Percentiles rank a stretch among this genome's conserved stretches.
Evolutionary conservation across 495 filamentous ascomycete genomes (phyloP).

Genomic region (Xylaria curta): DNA sequence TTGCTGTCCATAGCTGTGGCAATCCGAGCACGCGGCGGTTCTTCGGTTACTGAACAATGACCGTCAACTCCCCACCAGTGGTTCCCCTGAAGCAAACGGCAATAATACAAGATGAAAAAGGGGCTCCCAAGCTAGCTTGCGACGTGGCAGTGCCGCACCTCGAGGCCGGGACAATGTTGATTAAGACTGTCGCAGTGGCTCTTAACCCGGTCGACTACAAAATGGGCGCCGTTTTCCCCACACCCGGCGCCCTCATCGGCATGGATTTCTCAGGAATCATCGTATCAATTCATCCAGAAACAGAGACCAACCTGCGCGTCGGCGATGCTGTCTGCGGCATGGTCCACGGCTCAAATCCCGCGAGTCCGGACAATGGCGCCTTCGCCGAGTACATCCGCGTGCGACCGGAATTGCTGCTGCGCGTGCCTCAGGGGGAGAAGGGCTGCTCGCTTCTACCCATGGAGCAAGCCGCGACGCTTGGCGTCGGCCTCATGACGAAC

Average conservation of each 20-base stretch:
- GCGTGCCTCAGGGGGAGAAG: slow-evolving; percentile 13
- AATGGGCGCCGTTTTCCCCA: slow-evolving; percentile 29
- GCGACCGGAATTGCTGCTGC: slow-evolving; percentile 20
- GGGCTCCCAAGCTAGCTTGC: background rate
- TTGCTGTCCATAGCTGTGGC: no score
- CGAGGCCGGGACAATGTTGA: slow-evolving; percentile 42
- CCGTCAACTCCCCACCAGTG: no score
- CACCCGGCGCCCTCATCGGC: slow-evolving; percentile 27
- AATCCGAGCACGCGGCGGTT: no score
- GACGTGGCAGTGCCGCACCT: background rate
- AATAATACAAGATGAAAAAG: background rate
- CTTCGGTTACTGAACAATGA: no score
- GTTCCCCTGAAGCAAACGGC: no score
- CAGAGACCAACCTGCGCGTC: background rate
- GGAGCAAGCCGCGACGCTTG: slow-evolving; percentile 33
- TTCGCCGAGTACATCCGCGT: slow-evolving; percentile 40
- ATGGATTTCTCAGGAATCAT: slow-evolving; percentile 35
- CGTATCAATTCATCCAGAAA: slow-evolving; percentile 20
- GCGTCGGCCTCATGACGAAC: slow-evolving; percentile 22
- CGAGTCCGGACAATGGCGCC: slow-evolving; percentile 30
- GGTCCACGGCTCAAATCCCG: slow-evolving; percentile 31
- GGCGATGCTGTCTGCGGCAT: slow-evolving; percentile 40
- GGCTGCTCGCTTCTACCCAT: slow-evolving; percentile 13
- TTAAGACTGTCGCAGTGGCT: slow-evolving; percentile 50
- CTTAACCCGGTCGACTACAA: slow-evolving; percentile 47